phyloP scores from a whole-genome alignment of 306 rosid genomes.

The Parietaria judaica region DNA sequence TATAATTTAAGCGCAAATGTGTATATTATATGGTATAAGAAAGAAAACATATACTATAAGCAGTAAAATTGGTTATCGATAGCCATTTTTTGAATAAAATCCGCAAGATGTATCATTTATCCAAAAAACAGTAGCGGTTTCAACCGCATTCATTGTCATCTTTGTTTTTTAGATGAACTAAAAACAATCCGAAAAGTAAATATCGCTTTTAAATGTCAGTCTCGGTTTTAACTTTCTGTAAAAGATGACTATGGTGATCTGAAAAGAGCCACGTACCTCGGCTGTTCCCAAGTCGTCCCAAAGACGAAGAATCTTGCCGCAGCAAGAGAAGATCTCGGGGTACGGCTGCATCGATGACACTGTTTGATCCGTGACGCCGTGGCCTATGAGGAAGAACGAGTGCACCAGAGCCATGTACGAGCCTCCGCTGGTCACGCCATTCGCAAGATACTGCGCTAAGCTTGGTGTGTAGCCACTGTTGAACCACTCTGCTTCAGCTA shows the following conservation, averaged over 20 bases:
- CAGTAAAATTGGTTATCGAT: too few species aligned
- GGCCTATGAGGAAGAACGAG: slow-evolving; percentile 11
- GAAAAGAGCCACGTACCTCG: slow-evolving; percentile 2
- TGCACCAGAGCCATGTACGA: slow-evolving; percentile 14
- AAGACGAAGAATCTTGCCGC: slow-evolving; percentile 10
- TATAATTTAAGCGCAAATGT: too few species aligned
- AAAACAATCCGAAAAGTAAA: too few species aligned
- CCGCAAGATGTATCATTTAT: too few species aligned
- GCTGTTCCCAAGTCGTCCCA: slow-evolving; percentile 15
- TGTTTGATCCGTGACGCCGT: not conserved
- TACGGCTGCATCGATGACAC: slow-evolving; percentile 7
- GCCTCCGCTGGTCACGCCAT: slow-evolving; percentile 12
- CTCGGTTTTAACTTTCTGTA: too few species aligned
- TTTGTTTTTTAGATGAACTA: too few species aligned
- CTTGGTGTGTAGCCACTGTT: slow-evolving; percentile 2
- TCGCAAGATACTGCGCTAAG: slow-evolving; percentile 2
- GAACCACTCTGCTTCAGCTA: slow-evolving; percentile 5
- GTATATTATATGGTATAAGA: too few species aligned
- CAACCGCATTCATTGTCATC: too few species aligned
- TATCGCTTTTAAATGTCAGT: too few species aligned
- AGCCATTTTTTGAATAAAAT: too few species aligned
- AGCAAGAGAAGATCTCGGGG: slow-evolving; percentile 9
- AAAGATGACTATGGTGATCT: not conserved
- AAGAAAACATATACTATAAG: too few species aligned
- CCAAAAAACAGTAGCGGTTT: too few species aligned